phyloP scores from a whole-genome alignment of 805 yeast genomes.

The Candida fluviatilis region DNA sequence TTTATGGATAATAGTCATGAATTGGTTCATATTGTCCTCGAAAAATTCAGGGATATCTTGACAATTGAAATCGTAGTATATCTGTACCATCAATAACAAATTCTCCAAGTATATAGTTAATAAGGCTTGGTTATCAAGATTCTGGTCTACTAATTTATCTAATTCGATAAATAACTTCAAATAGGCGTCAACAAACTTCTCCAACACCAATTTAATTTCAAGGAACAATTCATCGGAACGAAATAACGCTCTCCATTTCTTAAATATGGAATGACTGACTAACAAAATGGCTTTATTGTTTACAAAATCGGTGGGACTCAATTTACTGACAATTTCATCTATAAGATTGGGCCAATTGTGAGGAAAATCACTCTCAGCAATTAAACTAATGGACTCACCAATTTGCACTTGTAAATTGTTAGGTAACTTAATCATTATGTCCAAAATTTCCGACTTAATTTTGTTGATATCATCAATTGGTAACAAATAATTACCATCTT shows the following conservation, averaged over 20 bases:
- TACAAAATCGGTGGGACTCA: constrained; percentile 62
- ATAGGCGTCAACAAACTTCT: constrained; percentile 78
- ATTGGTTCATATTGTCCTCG: constrained; percentile 77
- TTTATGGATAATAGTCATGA: constrained; percentile 80
- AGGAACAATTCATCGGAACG: constrained; percentile 84
- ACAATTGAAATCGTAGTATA: constrained; percentile 91
- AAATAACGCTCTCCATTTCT: constrained; percentile 93
- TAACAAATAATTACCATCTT: constrained; percentile 73
- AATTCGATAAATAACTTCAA: constrained; percentile 62
- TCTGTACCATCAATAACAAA: constrained; percentile 65
- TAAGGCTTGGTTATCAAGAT: constrained; percentile 42
- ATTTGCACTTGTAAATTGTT: constrained; percentile 81
- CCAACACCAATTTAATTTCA: constrained; percentile 84
- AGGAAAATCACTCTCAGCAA: constrained; percentile 96
- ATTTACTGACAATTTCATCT: constrained; percentile 65
- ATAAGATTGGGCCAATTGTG: constrained; percentile 78
- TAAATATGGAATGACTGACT: constrained; percentile 94
- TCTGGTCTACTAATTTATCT: constrained; percentile 57
- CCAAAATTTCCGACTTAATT: constrained; percentile 73
- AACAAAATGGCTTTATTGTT: constrained; percentile 80
- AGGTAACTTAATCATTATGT: constrained; percentile 82
- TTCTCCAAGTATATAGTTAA: constrained; percentile 63
- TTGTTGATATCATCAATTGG: constrained; percentile 56
- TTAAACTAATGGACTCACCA: constrained; percentile 88
- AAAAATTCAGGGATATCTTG: constrained; percentile 98